phyloP scores from a whole-genome alignment of 768 basidiomycete genomes.

The Hypsizygus marmoreus region DNA sequence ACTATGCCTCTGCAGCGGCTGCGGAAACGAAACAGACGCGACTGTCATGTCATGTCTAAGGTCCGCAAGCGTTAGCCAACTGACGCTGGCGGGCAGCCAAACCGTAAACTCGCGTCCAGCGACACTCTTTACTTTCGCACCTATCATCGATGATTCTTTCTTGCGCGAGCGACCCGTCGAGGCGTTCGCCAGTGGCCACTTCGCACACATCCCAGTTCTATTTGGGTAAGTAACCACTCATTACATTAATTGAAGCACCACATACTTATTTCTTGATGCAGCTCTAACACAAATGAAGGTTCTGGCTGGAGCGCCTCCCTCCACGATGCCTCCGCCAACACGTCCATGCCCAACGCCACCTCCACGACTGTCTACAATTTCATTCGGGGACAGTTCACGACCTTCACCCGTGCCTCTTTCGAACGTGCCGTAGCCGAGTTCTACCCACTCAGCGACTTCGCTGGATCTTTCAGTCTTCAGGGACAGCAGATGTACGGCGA shows the following conservation, averaged over 20 bases:
- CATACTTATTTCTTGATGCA: slow-evolving; percentile 4
- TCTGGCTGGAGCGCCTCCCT: slow-evolving; percentile 39
- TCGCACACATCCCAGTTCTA: slow-evolving; percentile 41
- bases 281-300: slow-evolving; percentile 46
- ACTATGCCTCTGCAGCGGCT: slow-evolving; percentile 12
- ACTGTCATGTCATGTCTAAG: slow-evolving; percentile 36
- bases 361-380: slow-evolving; percentile 43
- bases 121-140: slow-evolving; percentile 41
- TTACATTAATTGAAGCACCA: neutral
- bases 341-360: slow-evolving; percentile 37
- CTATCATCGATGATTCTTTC: slow-evolving; percentile 37
- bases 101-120: slow-evolving; percentile 29
- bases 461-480: slow-evolving; percentile 37
- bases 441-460: slow-evolving; percentile 37
- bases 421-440: slow-evolving; percentile 26
- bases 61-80: slow-evolving; percentile 22
- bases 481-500: slow-evolving; percentile 50
- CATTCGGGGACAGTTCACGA: slow-evolving; percentile 40
- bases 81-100: slow-evolving; percentile 35
- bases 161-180: slow-evolving; percentile 38
- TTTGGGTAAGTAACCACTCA: slow-evolving; percentile 31
- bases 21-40: slow-evolving; percentile 22
- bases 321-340: slow-evolving; percentile 37
- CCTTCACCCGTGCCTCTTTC: slow-evolving; percentile 30
- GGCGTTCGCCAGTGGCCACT: slow-evolving; percentile 37